Conservation (phyloP, 2,329 filamentous ascomycete genomes). For the Chaetomiaceae sp. region DNA sequence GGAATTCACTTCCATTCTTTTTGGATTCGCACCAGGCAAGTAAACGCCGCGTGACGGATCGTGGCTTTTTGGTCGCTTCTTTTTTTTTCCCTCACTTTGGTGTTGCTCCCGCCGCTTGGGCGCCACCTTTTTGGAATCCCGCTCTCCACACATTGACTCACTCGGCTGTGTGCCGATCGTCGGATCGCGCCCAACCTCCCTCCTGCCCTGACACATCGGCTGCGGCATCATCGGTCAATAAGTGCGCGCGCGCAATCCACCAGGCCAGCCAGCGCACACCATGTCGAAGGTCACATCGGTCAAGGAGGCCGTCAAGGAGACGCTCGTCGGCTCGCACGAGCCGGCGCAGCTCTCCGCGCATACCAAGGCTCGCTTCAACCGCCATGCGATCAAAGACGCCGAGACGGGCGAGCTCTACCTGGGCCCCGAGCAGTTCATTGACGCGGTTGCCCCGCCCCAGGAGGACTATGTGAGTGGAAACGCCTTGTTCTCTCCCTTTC, state of each 20-base stretch:
- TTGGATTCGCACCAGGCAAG: slow-evolving; percentile 3
- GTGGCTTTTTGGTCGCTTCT: neutral
- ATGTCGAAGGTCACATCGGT: slow-evolving; percentile 45
- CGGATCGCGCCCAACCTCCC: neutral
- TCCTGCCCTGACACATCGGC: neutral
- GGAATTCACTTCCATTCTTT: slow-evolving; percentile 3
- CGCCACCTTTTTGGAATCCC: neutral
- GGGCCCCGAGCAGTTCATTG: slow-evolving; percentile 79
- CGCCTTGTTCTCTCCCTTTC: too few species aligned
- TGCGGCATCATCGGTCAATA: neutral
- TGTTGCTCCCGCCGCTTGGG: neutral
- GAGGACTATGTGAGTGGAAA: slow-evolving; percentile 91
- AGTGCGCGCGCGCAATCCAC: neutral
- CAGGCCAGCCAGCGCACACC: slow-evolving; percentile 12
- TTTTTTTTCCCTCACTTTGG: slow-evolving; percentile 9
- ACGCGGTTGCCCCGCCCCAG: slow-evolving; percentile 76
- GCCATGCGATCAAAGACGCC: slow-evolving; percentile 69
- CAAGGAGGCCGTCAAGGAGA: slow-evolving; percentile 72
- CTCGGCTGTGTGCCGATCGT: slow-evolving; percentile 3
- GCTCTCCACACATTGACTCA: slow-evolving; percentile 13
- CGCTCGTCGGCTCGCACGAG: slow-evolving; percentile 56
- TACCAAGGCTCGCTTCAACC: slow-evolving; percentile 68
- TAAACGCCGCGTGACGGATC: neutral
- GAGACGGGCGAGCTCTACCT: slow-evolving; percentile 72
- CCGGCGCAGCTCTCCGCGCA: slow-evolving; percentile 62